Evolutionary conservation across 2,329 filamentous ascomycete genomes (phyloP).

Genomic region (Penicillium sp.): DNA sequence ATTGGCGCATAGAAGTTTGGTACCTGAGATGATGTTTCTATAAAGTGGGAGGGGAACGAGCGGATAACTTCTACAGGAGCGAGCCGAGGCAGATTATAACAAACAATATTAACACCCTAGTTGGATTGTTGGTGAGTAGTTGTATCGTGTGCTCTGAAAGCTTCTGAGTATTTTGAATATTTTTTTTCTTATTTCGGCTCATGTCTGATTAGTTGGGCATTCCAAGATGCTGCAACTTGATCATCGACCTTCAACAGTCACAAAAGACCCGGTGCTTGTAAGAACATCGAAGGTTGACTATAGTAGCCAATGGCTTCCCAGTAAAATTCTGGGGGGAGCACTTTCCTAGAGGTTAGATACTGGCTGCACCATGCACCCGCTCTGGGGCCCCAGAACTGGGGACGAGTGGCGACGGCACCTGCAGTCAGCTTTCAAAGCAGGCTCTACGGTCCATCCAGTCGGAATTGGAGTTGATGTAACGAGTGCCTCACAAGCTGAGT

Average conservation of each 20-base stretch:
- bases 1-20: background rate
- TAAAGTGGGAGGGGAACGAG: background rate
- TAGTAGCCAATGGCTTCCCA: background rate
- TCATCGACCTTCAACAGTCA: too few species aligned
- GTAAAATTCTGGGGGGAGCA: background rate
- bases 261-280: too few species aligned
- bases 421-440: constrained; percentile 19
- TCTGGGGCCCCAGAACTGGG: constrained; percentile 12
- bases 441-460: constrained; percentile 25
- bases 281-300: too few species aligned
- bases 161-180: background rate
- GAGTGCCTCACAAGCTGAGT: constrained; percentile 10
- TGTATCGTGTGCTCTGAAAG: too few species aligned
- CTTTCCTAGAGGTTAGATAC: background rate
- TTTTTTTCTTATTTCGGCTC: background rate
- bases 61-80: background rate
- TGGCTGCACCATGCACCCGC: background rate
- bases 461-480: constrained; percentile 19
- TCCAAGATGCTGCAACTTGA: too few species aligned
- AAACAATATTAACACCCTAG: too few species aligned
- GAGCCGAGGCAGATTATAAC: background rate
- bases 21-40: background rate
- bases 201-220: background rate
- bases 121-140: too few species aligned
- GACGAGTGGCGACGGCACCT: constrained; percentile 10